Conservation (phyloP, 306 rosid species). For the Quercus alba region DNA sequence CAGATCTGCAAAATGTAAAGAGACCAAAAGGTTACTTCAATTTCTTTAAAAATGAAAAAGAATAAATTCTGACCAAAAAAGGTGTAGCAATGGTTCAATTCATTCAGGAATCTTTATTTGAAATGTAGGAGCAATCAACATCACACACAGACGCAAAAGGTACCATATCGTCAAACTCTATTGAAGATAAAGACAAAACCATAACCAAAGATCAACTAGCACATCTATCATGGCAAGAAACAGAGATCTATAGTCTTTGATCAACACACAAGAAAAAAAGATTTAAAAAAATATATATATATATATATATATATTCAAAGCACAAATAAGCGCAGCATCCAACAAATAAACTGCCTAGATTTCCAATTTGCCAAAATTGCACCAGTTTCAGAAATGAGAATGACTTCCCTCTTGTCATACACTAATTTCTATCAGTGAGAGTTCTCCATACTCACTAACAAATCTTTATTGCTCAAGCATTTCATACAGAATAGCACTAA, state of each 20-base stretch:
- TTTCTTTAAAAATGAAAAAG: background rate
- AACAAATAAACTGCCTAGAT: background rate
- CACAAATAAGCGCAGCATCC: background rate
- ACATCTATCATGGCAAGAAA: background rate
- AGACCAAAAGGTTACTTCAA: slow-evolving; percentile 6
- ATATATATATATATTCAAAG: background rate
- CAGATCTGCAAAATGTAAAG: slow-evolving; percentile 53
- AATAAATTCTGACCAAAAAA: background rate
- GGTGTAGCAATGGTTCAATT: background rate
- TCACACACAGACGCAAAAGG: background rate
- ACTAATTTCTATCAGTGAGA: background rate
- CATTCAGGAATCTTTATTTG: background rate
- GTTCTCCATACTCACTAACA: background rate
- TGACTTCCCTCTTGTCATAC: background rate
- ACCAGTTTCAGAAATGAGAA: background rate
- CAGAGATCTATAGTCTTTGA: background rate
- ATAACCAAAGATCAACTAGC: background rate
- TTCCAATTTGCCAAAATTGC: background rate
- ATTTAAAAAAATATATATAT: background rate
- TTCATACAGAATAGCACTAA: background rate
- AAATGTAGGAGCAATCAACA: background rate
- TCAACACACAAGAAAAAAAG: background rate
- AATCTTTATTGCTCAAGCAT: background rate
- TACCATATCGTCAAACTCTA: background rate
- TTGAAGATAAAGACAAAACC: background rate